Evolutionary conservation across 805 yeast genomes (phyloP), one percentile per base, ranked within the genome.

Genomic region (Wickerhamomyces pijperi): DNA sequence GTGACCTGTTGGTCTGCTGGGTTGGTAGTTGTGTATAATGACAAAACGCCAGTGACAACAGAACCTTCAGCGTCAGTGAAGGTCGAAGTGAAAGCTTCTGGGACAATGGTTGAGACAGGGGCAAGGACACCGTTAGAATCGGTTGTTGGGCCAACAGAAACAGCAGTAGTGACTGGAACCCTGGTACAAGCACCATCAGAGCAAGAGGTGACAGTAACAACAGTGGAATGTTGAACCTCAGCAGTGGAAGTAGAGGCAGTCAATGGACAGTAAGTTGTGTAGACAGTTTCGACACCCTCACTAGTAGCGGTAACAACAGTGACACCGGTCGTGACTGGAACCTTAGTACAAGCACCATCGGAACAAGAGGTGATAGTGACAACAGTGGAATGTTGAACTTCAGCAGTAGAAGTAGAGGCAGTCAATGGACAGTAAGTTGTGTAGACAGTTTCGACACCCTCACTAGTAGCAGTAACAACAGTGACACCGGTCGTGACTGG

Each of bases 101-200:
- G n/a, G n/a, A n/a, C n/a, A n/a, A n/a, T n/a, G n/a, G n/a, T n/a
- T n/a, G n/a, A n/a, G n/a, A n/a, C n/a, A n/a, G n/a, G n/a, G n/a
- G n/a, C n/a, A n/a, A n/a, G n/a, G n/a, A n/a, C n/a, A n/a, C n/a
- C n/a, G n/a, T n/a, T n/a, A n/a, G n/a, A n/a, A n/a, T n/a, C n/a
- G n/a, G n/a, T n/a, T n/a, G n/a, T n/a, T n/a, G 44, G 39, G 9
- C 42, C 31, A 6, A 46, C 41, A 25, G 35, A 15, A 14, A 28
- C 16, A 25, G 17, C 36, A 9, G 23, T 21, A 9, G 23, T 21
- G 23, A 21, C 9, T 42, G 56, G 55, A 18, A 50, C 34, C 16
- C 45, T 37, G 15, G 47, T 36, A 11, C 23, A 32, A 13, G 9
- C 9, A 21, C 9, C 9, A 9, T 21, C 9, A 9, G 23, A 21